Percentiles rank a stretch among this genome's conserved stretches.
phyloP scores from a whole-genome alignment of 495 filamentous ascomycete species.

The Aspergillus steynii region DNA sequence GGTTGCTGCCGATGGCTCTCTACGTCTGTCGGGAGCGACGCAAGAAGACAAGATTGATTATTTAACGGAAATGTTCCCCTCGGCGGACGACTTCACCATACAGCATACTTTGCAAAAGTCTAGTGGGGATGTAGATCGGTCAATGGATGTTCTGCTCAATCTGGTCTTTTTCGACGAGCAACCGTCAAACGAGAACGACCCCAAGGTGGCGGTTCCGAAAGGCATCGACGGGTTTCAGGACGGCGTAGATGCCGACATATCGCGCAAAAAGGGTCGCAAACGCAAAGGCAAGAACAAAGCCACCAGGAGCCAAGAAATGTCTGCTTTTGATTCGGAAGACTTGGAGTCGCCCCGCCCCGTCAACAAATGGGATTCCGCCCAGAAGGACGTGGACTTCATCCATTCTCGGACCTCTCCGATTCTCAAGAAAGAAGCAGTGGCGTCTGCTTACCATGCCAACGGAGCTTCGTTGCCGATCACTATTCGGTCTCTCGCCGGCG shows the following conservation, averaged over 20 bases:
- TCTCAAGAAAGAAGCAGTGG: slow-evolving; percentile 49
- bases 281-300: slow-evolving; percentile 29
- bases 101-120: slow-evolving; percentile 63
- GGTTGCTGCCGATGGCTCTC: slow-evolving; percentile 32
- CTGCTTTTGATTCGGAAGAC: slow-evolving; percentile 11
- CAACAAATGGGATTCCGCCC: slow-evolving; percentile 59
- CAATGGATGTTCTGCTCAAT: slow-evolving; percentile 82
- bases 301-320: slow-evolving; percentile 18
- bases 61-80: slow-evolving; percentile 70
- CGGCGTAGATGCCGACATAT: slow-evolving; percentile 33
- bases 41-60: slow-evolving; percentile 56
- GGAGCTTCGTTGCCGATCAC: slow-evolving; percentile 58
- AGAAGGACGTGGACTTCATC: slow-evolving; percentile 62
- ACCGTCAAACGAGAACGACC: slow-evolving; percentile 30
- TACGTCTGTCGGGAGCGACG: slow-evolving; percentile 48
- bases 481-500: slow-evolving; percentile 52
- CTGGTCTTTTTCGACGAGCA: slow-evolving; percentile 67
- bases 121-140: slow-evolving; percentile 59
- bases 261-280: slow-evolving; percentile 47
- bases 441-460: slow-evolving; percentile 62
- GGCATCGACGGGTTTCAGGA: slow-evolving; percentile 79
- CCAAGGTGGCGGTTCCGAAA: slow-evolving; percentile 53
- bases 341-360: slow-evolving; percentile 13
- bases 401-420: slow-evolving; percentile 42
- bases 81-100: slow-evolving; percentile 62